Conservation (phyloP, 495 filamentous ascomycete species). For the Pseudoneurospora amorphoporcata region DNA sequence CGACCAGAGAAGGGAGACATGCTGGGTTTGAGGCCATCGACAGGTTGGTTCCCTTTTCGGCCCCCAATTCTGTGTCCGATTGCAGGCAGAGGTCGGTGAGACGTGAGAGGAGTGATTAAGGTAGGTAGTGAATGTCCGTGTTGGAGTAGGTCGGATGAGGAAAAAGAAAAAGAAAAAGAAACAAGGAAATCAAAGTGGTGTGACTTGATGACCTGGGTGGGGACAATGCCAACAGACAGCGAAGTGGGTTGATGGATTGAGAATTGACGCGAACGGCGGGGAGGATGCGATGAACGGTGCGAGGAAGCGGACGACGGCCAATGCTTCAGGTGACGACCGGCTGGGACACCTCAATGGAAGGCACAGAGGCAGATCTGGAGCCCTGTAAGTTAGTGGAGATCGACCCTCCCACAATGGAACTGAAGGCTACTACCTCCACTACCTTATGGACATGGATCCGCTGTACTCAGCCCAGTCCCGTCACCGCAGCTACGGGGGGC, state of each 20-base stretch:
- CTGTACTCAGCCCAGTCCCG: not conserved
- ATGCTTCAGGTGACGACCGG: not conserved
- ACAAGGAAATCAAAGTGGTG: not conserved
- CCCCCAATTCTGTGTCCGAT: slow-evolving; percentile 1
- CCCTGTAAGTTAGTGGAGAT: not conserved
- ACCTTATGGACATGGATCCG: not conserved
- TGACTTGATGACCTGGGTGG: not conserved
- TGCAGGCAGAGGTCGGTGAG: not conserved
- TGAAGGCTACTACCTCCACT: too few species aligned
- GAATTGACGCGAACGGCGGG: not conserved
- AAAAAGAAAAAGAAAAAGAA: not conserved
- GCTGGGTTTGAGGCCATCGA: not conserved
- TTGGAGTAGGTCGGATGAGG: not conserved
- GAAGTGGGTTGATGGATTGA: not conserved
- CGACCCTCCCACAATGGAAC: not conserved
- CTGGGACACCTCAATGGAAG: too few species aligned
- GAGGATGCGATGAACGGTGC: not conserved
- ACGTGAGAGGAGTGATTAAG: not conserved
- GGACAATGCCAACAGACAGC: not conserved
- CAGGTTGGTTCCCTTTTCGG: slow-evolving; percentile 1
- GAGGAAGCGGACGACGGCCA: not conserved
- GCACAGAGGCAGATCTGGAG: not conserved
- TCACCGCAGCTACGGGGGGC: not conserved
- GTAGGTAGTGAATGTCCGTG: not conserved
- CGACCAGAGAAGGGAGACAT: not conserved